These are phyloP conservation scores for Isabelozyma pseudorhagii DNA, from an alignment of 805 yeast genomes.

Conservation along the genomic window DNA sequence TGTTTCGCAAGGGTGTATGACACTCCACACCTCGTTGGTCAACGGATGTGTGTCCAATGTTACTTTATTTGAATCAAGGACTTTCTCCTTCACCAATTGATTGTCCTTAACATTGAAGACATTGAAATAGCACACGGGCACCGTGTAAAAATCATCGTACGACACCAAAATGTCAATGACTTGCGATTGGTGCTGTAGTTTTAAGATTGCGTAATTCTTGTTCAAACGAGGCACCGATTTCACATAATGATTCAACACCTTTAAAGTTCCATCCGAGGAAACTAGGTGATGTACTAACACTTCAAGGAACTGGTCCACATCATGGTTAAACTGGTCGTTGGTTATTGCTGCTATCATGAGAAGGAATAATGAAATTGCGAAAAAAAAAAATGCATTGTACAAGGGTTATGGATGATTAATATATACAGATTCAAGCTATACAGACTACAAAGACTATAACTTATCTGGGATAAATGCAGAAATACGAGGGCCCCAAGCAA, in stretches of 20 bases:
- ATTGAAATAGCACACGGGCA: conserved; percentile 28
- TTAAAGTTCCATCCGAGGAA: background rate
- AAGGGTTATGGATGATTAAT: background rate
- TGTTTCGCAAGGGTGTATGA: conserved; percentile 32
- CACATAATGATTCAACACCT: conserved; percentile 7
- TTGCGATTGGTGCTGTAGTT: background rate
- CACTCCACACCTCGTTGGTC: conserved; percentile 15
- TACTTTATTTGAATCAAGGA: background rate
- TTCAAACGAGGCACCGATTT: background rate
- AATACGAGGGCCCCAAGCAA: too few species aligned
- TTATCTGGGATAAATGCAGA: background rate
- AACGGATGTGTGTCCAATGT: conserved; percentile 11
- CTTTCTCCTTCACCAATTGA: background rate
- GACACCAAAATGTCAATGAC: conserved; percentile 21
- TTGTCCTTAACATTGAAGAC: conserved; percentile 1
- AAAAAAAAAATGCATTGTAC: background rate
- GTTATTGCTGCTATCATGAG: conserved; percentile 2
- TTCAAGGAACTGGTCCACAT: conserved; percentile 11
- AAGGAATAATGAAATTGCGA: background rate
- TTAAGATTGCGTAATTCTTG: background rate
- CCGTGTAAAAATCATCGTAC: conserved; percentile 25
- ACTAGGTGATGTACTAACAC: conserved; percentile 8
- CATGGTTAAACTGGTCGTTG: conserved; percentile 8
- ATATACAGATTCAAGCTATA: background rate
- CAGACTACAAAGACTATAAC: background rate